Base-by-base conservation (phyloP, 2,329 filamentous ascomycete genomes). In the Emericellopsis cladophorae region DNA sequence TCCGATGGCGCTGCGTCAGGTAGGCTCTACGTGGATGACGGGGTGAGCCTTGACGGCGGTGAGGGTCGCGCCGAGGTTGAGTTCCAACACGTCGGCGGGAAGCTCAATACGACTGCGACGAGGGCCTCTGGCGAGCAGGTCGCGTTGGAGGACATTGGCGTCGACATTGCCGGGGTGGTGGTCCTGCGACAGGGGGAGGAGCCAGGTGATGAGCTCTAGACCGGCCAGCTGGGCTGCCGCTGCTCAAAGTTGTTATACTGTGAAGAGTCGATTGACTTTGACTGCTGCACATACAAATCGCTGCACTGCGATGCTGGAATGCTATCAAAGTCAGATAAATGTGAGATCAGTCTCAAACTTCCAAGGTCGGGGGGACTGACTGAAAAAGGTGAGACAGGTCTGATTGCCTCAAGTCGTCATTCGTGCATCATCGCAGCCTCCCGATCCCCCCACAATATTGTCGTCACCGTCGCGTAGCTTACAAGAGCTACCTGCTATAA, bases 21-120 rank as follows among this genome's bases (percentile, higher is more conserved):
- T 0, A 65, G 68, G 39, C 64, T 92, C 42, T 92, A 89, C 54
- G 61, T 92, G 5, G 86, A 92, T 49, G 85, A 93, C 45, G 86
- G 86, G 8, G 76, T 79, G 44, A 78, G 72, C 22, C 50, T 89
- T 39, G 62, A 73, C 43, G 41, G 41, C 8, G 56, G 50, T 5
- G 72, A 66, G n/a, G 75, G 69, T 7, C 61, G 70, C 41, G 66
- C 87, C 40, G 57, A 62, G 11, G 84, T 89, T 49, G 49, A 54
- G 8, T 89, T 76, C 53, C 60, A 67, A 36, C 54, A 67, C 4
- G 71, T 35, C 32, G 32, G 32, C 18, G n/a, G 9, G 31, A 35
- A 35, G n/a, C 32, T 35, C 3, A 7, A 29, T 12, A 29, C 7
- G 3, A 29, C 9, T 9, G 32, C 32, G n/a, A 35, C 32, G n/a